phyloP scores from a whole-genome alignment of 257 asterid species.

The Lycium barbarum region DNA sequence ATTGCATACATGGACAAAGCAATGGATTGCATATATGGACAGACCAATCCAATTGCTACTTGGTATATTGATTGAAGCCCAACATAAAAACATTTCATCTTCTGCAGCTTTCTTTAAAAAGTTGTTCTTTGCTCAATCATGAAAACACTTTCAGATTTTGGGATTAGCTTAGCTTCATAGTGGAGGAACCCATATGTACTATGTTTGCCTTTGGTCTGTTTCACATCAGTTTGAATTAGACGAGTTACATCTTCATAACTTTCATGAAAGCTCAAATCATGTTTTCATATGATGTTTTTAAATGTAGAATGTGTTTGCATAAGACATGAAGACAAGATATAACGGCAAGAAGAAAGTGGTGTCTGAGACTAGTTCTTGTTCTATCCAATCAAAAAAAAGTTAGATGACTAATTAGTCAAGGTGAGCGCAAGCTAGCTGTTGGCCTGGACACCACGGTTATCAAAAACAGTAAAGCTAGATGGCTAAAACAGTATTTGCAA shows the following conservation, averaged over 20 bases:
- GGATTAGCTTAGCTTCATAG: neutral
- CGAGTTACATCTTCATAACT: neutral
- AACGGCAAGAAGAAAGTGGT: constrained; percentile 3
- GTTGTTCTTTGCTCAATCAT: neutral
- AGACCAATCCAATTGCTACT: neutral
- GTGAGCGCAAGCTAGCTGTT: neutral
- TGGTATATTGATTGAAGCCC: neutral
- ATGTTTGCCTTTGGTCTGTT: constrained; percentile 24
- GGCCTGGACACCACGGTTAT: neutral
- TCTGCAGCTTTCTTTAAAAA: neutral
- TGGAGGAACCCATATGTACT: constrained; percentile 14
- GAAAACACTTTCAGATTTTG: neutral
- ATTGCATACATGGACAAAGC: neutral
- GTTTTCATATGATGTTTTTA: neutral
- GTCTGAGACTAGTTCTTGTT: neutral
- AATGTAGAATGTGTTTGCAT: neutral
- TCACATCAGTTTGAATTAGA: constrained; percentile 16
- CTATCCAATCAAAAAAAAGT: neutral
- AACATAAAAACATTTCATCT: neutral
- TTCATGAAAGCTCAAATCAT: constrained; percentile 15
- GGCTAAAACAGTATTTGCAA: neutral
- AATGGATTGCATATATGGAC: neutral
- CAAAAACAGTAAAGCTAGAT: neutral
- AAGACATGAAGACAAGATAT: neutral
- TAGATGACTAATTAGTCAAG: neutral